Percentiles rank a stretch among this genome's conserved stretches.
These are phyloP conservation scores for Oryza coarctata DNA, from an alignment of 176 grass and related monocot genomes.

Conservation along the genomic window DNA sequence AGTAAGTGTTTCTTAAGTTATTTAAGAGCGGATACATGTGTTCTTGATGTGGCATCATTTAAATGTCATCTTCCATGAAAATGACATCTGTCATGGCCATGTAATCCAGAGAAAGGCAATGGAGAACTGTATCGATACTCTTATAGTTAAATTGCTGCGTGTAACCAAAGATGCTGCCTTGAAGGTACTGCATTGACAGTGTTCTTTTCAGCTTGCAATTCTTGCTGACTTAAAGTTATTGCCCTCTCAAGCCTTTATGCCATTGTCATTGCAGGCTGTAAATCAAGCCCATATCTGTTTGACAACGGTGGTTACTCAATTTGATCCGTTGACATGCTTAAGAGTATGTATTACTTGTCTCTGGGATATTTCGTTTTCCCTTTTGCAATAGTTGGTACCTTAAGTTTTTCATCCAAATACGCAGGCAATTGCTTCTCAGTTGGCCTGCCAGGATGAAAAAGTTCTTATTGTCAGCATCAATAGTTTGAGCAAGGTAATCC, in stretches of 20 bases:
- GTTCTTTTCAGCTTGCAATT: conserved; percentile 9
- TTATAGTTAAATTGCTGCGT: conserved; percentile 74
- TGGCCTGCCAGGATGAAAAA: conserved; percentile 69
- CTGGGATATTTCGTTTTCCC: not conserved
- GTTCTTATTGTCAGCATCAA: conserved; percentile 73
- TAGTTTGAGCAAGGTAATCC: conserved; percentile 80
- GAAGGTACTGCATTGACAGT: conserved; percentile 52
- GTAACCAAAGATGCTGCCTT: conserved; percentile 72
- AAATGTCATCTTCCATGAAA: conserved; percentile 31
- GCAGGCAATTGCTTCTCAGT: conserved; percentile 68
- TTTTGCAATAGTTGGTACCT: not conserved
- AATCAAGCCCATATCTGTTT: conserved; percentile 87
- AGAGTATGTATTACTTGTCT: conserved; percentile 38
- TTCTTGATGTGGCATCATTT: conserved; percentile 24
- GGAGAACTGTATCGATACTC: conserved; percentile 69
- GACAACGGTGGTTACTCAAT: conserved; percentile 60
- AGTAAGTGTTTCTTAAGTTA: conserved; percentile 35
- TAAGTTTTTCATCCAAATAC: conserved; percentile 13
- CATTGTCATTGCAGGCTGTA: conserved; percentile 67
- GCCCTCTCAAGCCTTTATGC: conserved; percentile 11
- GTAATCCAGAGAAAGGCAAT: conserved; percentile 56
- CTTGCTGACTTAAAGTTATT: conserved; percentile 17
- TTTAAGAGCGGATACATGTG: conserved; percentile 14
- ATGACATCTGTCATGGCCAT: conserved; percentile 31
- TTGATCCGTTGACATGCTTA: conserved; percentile 79